A percentile compares a stretch with the other conserved stretches of the same genome.
phyloP scores from a whole-genome alignment of 257 asterid genomes.

The Pogostemon cablin region DNA sequence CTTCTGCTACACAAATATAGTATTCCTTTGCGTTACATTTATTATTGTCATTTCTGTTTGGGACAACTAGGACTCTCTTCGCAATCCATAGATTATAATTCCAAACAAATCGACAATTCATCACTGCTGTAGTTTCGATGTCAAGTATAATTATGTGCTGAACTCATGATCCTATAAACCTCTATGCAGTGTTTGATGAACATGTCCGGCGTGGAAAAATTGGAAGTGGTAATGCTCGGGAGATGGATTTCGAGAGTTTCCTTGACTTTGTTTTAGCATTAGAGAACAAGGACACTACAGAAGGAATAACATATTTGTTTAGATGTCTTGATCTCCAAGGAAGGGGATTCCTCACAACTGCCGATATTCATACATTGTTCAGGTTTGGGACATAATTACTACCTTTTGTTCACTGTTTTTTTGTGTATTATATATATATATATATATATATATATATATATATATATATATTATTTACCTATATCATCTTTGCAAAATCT shows the following conservation, averaged over 20 bases:
- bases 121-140: no score
- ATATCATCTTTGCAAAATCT: conserved; percentile 6
- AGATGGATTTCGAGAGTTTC: conserved; percentile 96
- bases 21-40: neutral
- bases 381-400: conserved; percentile 47
- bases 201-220: conserved; percentile 91
- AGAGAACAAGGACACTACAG: conserved; percentile 96
- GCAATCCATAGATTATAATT: no score
- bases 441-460: neutral
- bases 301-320: conserved; percentile 89
- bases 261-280: conserved; percentile 94
- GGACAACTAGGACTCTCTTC: no score
- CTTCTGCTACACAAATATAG: neutral
- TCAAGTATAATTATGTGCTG: neutral
- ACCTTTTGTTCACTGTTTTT: conserved; percentile 13
- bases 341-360: conserved; percentile 91
- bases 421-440: neutral
- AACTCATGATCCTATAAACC: neutral
- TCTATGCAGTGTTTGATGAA: conserved; percentile 80
- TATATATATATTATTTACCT: neutral
- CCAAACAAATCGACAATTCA: no score
- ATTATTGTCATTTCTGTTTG: no score
- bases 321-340: conserved; percentile 93
- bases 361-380: conserved; percentile 92
- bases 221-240: conserved; percentile 90